Evolutionary conservation across 352 stramenopile species (phyloP).

Genomic region (Phytophthora kernoviae): DNA sequence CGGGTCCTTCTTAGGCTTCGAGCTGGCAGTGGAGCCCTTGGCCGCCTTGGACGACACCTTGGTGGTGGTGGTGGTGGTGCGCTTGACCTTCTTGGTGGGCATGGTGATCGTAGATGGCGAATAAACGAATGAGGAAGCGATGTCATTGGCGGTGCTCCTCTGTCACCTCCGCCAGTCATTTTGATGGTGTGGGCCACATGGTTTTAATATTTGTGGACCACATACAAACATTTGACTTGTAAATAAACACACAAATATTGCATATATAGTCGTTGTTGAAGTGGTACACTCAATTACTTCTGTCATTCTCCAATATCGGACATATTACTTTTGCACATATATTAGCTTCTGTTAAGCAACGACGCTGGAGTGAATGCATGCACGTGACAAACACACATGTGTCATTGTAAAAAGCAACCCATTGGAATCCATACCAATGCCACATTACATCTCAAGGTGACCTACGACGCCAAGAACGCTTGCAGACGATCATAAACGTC

Average conservation of each 20-base stretch:
- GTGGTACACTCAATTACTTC: neutral
- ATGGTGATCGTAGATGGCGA: conserved; percentile 86
- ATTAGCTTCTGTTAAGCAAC: no score
- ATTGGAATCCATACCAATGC: no score
- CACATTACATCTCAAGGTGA: neutral
- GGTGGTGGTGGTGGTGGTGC: conserved; percentile 69
- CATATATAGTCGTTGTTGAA: neutral
- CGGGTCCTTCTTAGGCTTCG: conserved; percentile 89
- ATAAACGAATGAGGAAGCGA: conserved; percentile 69
- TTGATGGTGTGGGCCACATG: conserved; percentile 17
- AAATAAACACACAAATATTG: neutral
- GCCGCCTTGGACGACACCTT: conserved; percentile 69
- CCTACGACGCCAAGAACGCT: conserved; percentile 23
- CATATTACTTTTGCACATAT: no score
- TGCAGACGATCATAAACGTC: conserved; percentile 53
- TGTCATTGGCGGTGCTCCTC: neutral
- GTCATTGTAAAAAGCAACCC: no score
- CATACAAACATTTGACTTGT: neutral
- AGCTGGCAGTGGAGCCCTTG: conserved; percentile 65
- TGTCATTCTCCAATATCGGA: no score
- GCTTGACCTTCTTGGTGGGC: conserved; percentile 90
- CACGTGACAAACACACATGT: no score
- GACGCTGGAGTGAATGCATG: no score
- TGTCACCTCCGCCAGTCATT: conserved; percentile 32
- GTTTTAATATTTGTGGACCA: conserved; percentile 4